Conservation (phyloP, 176 grass and related monocot species). For the Themeda triandra region DNA sequence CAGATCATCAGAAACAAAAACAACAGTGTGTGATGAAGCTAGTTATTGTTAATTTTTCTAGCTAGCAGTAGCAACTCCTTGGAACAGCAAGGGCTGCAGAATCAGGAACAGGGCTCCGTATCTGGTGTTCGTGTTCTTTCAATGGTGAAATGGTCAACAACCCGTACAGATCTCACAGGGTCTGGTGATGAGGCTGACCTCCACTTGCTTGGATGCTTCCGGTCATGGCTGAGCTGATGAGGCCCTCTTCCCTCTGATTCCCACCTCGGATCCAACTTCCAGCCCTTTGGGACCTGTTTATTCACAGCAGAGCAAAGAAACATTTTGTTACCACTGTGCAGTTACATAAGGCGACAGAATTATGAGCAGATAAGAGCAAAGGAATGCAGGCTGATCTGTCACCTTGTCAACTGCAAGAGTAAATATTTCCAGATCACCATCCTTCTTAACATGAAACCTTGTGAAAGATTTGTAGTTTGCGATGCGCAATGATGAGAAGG, state of each 20-base stretch:
- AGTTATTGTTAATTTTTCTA: background rate
- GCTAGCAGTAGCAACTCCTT: background rate
- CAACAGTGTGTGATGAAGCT: background rate
- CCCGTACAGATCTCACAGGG: constrained; percentile 56
- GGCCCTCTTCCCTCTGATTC: constrained; percentile 55
- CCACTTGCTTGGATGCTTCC: constrained; percentile 88
- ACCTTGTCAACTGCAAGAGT: constrained; percentile 98
- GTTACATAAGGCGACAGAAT: background rate
- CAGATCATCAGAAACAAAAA: background rate
- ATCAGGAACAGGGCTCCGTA: constrained; percentile 3
- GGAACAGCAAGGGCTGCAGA: background rate
- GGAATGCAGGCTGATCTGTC: background rate
- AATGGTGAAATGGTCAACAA: constrained; percentile 87
- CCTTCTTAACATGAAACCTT: constrained; percentile 79
- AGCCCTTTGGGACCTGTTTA: constrained; percentile 85
- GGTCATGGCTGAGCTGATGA: constrained; percentile 59
- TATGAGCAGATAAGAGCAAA: background rate
- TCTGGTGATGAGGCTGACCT: constrained; percentile 71
- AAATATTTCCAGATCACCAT: constrained; percentile 83
- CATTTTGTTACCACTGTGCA: background rate
- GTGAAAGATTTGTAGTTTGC: constrained; percentile 98
- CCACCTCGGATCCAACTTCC: constrained; percentile 93
- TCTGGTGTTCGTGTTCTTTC: constrained; percentile 40
- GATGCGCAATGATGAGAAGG: constrained; percentile 90
- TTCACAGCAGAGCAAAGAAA: background rate